Evolutionary conservation across 495 filamentous ascomycete species (phyloP).

Genomic region (Glutinoglossum americanum): DNA sequence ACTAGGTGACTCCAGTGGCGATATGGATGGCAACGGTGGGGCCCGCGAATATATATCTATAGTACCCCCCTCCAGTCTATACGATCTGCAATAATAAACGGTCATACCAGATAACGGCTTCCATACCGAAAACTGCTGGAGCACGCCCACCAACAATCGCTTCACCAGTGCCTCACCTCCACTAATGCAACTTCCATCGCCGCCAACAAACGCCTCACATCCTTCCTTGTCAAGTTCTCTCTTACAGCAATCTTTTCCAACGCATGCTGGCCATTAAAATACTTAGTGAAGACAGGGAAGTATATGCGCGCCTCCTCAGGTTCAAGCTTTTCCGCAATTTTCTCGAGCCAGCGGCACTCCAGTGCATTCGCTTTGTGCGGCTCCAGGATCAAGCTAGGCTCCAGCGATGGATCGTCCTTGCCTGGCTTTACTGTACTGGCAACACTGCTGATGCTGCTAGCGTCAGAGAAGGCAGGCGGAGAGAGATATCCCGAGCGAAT

Average conservation of each 20-base stretch:
- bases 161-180: conserved; percentile 34
- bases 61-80: too few species aligned
- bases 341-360: conserved; percentile 52
- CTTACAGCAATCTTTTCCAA: conserved; percentile 67
- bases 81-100: too few species aligned
- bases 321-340: conserved; percentile 28
- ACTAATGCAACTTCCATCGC: conserved; percentile 32
- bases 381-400: conserved; percentile 24
- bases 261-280: conserved; percentile 73
- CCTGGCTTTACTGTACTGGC: conserved; percentile 5
- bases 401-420: conserved; percentile 6
- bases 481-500: not conserved
- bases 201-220: conserved; percentile 46
- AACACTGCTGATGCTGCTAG: conserved; percentile 5
- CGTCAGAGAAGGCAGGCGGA: conserved; percentile 3
- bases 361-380: conserved; percentile 33
- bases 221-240: conserved; percentile 70
- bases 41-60: too few species aligned
- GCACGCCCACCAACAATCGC: too few species aligned
- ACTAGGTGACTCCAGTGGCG: too few species aligned
- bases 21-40: too few species aligned
- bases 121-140: too few species aligned
- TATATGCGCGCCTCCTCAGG: conserved; percentile 14
- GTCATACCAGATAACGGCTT: too few species aligned
- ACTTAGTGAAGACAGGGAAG: conserved; percentile 40